Percentiles rank a stretch among this genome's conserved stretches.
Conservation (phyloP, 371 early-diverging fungal species). For the Mortierella sp. region DNA sequence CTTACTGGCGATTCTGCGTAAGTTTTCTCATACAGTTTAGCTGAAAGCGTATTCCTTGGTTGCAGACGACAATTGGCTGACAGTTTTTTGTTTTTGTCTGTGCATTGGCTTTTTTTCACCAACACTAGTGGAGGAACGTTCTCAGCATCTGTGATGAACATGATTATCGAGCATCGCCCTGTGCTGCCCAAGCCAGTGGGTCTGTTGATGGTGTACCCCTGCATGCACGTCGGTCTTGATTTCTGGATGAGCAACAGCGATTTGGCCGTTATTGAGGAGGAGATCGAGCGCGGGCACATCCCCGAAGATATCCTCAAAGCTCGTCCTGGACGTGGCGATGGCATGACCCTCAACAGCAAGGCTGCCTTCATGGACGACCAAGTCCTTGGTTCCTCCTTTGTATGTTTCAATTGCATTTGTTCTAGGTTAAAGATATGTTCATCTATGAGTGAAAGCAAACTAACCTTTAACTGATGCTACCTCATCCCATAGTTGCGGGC, state of each 20-base stretch:
- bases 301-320: conserved; percentile 77
- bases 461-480: not conserved
- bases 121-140: conserved; percentile 46
- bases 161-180: conserved; percentile 68
- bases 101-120: conserved; percentile 78
- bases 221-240: conserved; percentile 70
- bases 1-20: conserved; percentile 96
- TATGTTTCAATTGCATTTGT: conserved; percentile 13
- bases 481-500: conserved; percentile 77
- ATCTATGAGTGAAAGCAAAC: not conserved
- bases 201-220: conserved; percentile 91
- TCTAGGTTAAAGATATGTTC: not conserved
- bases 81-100: not conserved
- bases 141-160: conserved; percentile 40
- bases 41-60: not conserved
- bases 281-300: conserved; percentile 58
- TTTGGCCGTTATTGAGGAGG: conserved; percentile 49
- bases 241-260: conserved; percentile 56
- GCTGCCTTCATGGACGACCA: conserved; percentile 69
- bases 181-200: conserved; percentile 74
- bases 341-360: conserved; percentile 65
- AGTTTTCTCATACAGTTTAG: conserved; percentile 75
- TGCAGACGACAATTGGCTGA: conserved; percentile 8
- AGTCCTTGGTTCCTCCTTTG: conserved; percentile 63
- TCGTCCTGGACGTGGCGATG: conserved; percentile 64